Evolutionary conservation across 1,284 basidiomycete species (phyloP).

Genomic region (Ganoderma resinaceum): DNA sequence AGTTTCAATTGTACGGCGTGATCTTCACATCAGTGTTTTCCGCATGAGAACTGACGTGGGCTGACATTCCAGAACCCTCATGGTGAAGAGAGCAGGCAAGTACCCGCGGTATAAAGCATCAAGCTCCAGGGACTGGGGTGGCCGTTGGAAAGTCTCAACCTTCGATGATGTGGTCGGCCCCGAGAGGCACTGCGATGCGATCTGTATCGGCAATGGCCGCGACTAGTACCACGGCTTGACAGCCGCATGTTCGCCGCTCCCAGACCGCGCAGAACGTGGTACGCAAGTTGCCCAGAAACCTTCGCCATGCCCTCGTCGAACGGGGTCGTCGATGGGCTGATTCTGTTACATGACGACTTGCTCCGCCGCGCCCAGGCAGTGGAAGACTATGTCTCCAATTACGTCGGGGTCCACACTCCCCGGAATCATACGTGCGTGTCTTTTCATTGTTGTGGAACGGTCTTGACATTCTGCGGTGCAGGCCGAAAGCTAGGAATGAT

Average conservation of each 20-base stretch:
- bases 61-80: no score
- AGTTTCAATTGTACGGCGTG: no score
- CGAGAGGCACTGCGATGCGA: background rate
- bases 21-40: no score
- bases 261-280: background rate
- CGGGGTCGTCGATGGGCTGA: background rate
- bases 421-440: conserved; percentile 1
- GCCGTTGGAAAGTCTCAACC: background rate
- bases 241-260: background rate
- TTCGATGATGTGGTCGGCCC: background rate
- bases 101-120: no score
- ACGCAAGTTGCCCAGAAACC: background rate
- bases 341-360: conserved; percentile 1
- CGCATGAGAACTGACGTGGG: no score
- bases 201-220: background rate
- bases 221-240: background rate
- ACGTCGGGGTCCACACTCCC: background rate
- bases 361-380: background rate
- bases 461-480: background rate
- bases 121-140: no score
- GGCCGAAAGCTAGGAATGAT: background rate
- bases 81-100: no score
- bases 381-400: background rate
- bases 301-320: background rate
- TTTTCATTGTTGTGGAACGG: background rate